Evolutionary conservation across 1,139 yeast species (phyloP), one percentile per base, ranked within the genome.

Genomic region (Tardiomyces depauwii): DNA sequence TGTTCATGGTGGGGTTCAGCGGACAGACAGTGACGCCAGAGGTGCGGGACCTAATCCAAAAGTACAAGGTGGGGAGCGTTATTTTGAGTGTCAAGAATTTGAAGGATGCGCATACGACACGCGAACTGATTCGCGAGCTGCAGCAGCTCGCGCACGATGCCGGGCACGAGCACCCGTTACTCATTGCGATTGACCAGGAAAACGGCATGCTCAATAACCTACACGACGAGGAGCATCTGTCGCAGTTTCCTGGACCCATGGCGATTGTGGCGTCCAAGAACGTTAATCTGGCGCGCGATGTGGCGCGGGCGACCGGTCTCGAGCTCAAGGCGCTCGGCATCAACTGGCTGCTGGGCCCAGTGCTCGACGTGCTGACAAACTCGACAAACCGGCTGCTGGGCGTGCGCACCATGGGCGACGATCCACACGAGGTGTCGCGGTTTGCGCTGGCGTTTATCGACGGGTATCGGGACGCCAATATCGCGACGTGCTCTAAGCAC

Each of bases 161-260:
- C 1, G 68, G 73, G 39, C 79, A 78, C 53, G 65, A 70, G 51
- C 66, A 74, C 51, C 86, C 86, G 1, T 60, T 79, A 27, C 63
- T 65, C 43, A 60, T 69, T 27, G 66, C 67, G 18, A 59, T 68
- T 51, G 71, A 73, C 52, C 75, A 71, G 50, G 77, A 73, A 62
- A 71, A 59, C 53, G 76, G 77, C 47, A 67, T 68, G 68, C 59
- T 77, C 62, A 78, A 78, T 59, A 71, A 80, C 27, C 63, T 79
- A 41, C 76, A 74, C 55, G 82, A 78, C 53, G 70, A 73, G 3
- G 70, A 71, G 11, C 67, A 63, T 49, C 59, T 79, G 28, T 73
- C 80, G 10, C 84, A 79, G 58, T 77, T 74, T 52, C 85, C 85
- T 0, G 77, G 81, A 2, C 78, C 81, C 16, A 77, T 79, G 82